Percentiles rank a stretch among this genome's conserved stretches.
These are phyloP conservation scores for Amaranthus tricolor DNA, from an alignment of 179 eudicot genomes.

Conservation along the genomic window DNA sequence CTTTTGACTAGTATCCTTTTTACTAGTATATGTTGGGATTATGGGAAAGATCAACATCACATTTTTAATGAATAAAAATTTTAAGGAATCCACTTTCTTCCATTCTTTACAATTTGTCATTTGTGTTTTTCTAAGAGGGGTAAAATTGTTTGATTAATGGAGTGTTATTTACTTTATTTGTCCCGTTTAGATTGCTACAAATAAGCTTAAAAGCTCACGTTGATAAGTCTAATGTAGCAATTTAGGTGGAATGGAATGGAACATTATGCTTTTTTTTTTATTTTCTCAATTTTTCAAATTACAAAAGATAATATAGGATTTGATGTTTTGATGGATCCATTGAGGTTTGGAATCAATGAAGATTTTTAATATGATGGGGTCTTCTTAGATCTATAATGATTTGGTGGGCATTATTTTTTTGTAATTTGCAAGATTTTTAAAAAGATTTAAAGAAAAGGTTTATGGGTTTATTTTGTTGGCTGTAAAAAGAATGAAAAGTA, in stretches of 20 bases:
- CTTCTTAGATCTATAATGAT: constrained; percentile 23
- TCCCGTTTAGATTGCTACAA: too few species aligned
- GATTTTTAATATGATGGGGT: constrained; percentile 17
- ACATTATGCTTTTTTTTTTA: neutral
- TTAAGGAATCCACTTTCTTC: constrained; percentile 9
- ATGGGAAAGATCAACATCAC: constrained; percentile 24
- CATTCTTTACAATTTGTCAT: constrained; percentile 13
- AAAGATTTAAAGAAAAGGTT: neutral
- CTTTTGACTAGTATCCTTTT: constrained; percentile 16
- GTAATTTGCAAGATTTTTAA: neutral
- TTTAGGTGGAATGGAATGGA: too few species aligned
- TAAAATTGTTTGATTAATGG: constrained; percentile 12
- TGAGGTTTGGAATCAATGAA: neutral
- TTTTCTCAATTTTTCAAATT: neutral
- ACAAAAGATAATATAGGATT: neutral
- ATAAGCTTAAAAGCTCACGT: too few species aligned
- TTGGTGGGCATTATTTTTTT: constrained; percentile 5
- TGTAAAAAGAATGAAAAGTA: constrained; percentile 17
- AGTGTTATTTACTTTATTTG: neutral
- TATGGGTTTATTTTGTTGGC: constrained; percentile 5
- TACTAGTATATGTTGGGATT: constrained; percentile 24
- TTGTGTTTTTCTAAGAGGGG: constrained; percentile 14
- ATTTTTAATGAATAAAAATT: too few species aligned
- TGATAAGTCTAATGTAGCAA: too few species aligned
- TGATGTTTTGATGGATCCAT: neutral